phyloP scores from a whole-genome alignment of 1,139 yeast genomes.

The Hanseniaspora sp. region DNA sequence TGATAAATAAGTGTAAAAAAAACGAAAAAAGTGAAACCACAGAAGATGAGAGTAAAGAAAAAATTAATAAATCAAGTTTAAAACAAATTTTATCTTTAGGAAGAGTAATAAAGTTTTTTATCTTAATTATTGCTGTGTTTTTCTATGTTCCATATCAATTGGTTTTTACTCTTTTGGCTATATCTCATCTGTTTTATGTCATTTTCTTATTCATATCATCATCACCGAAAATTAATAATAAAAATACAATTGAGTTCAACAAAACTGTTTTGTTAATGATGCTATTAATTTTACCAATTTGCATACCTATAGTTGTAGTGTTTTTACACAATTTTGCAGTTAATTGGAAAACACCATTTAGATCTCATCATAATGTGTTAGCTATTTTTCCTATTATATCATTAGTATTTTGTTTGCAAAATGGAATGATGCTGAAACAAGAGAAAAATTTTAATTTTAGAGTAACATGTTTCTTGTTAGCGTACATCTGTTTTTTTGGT shows the following conservation, averaged over 20 bases:
- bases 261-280: constrained; percentile 45
- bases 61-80: constrained; percentile 16
- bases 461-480: constrained; percentile 30
- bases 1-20: background rate
- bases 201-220: constrained; percentile 26
- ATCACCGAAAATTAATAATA: constrained; percentile 3
- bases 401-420: constrained; percentile 38
- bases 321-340: constrained; percentile 59
- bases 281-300: constrained; percentile 59
- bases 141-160: constrained; percentile 69
- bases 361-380: constrained; percentile 62
- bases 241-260: constrained; percentile 39
- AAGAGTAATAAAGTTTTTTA: constrained; percentile 28
- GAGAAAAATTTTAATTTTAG: constrained; percentile 23
- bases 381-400: constrained; percentile 55
- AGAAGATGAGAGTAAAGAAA: background rate
- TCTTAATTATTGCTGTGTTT: constrained; percentile 37
- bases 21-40: background rate
- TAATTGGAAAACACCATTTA: constrained; percentile 64
- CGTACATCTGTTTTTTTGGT: constrained; percentile 44
- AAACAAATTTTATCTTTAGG: constrained; percentile 28
- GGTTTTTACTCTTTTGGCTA: constrained; percentile 55
- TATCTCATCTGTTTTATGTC: constrained; percentile 31
- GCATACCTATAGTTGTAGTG: constrained; percentile 57
- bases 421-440: constrained; percentile 26